phyloP scores from a whole-genome alignment of 768 basidiomycete genomes.

The Trichaptum fuscoviolaceum region DNA sequence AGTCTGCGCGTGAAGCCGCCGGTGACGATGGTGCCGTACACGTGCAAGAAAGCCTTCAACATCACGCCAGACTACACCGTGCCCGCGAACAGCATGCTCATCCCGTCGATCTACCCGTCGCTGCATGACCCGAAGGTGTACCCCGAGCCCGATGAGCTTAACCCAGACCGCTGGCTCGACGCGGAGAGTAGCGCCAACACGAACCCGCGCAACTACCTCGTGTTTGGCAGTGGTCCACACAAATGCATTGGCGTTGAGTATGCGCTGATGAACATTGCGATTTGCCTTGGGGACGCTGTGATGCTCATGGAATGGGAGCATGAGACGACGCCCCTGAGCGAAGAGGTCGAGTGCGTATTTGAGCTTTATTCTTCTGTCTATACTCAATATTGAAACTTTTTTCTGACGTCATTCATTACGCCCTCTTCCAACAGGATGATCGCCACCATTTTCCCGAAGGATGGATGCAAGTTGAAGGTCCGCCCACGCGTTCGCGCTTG shows the following conservation, averaged over 20 bases:
- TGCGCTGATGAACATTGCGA: conserved; percentile 83
- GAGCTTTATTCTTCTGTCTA: not conserved
- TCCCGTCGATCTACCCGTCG: conserved; percentile 90
- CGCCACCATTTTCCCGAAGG: conserved; percentile 95
- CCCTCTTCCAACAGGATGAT: conserved; percentile 56
- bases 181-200: conserved; percentile 67
- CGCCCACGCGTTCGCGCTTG: conserved; percentile 42
- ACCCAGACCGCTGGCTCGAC: conserved; percentile 93
- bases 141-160: conserved; percentile 77
- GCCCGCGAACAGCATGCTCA: conserved; percentile 88
- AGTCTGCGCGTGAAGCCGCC: conserved; percentile 88
- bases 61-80: conserved; percentile 90
- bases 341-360: conserved; percentile 71
- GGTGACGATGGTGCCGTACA: conserved; percentile 99
- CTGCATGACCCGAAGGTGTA: conserved; percentile 86
- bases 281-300: conserved; percentile 79
- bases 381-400: not conserved
- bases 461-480: conserved; percentile 80
- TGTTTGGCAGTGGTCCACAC: conserved; percentile 93
- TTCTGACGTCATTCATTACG: not conserved
- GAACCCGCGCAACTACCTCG: conserved; percentile 92
- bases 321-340: conserved; percentile 68
- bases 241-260: conserved; percentile 92
- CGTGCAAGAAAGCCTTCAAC: conserved; percentile 83
- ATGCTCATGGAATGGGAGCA: conserved; percentile 85